Conservation (phyloP, 2,329 filamentous ascomycete species). For the Orbilia ellipsospora region DNA sequence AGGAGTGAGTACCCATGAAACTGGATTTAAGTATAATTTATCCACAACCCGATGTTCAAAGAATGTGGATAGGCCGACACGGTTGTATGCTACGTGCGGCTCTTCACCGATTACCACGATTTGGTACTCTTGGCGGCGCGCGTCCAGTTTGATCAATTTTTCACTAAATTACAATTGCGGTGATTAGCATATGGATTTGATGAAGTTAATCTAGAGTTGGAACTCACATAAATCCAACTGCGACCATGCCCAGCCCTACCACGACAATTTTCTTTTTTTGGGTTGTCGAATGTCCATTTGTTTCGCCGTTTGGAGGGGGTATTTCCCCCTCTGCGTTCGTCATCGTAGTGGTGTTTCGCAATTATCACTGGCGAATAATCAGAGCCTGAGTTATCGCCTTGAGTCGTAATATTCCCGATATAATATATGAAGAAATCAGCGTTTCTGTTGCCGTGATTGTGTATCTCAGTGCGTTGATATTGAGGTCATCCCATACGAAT, state of each 20-base stretch:
- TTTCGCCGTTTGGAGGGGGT: not conserved
- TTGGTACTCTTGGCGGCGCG: conserved; percentile 78
- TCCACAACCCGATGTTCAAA: conserved; percentile 87
- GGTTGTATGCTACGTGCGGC: conserved; percentile 87
- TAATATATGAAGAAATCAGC: too few relatives aligned
- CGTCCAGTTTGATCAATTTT: conserved; percentile 86
- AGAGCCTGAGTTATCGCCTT: too few relatives aligned
- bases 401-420: too few relatives aligned
- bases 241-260: conserved; percentile 73
- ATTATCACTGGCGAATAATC: too few relatives aligned
- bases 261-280: conserved; percentile 35
- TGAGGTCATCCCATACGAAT: too few relatives aligned
- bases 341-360: too few relatives aligned
- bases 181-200: not conserved
- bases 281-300: not conserved
- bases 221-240: conserved; percentile 86
- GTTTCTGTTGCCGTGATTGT: too few relatives aligned
- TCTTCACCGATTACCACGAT: conserved; percentile 90
- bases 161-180: conserved; percentile 69
- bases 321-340: not conserved
- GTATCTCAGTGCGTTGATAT: too few relatives aligned
- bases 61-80: conserved; percentile 87
- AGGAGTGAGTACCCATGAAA: conserved; percentile 74
- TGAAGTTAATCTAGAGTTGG: conserved; percentile 11
- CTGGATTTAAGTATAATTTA: conserved; percentile 86